A percentile compares a stretch with the other conserved stretches of the same genome.
Conservation (phyloP, 179 eudicot species). For the Monotropa hypopitys region DNA sequence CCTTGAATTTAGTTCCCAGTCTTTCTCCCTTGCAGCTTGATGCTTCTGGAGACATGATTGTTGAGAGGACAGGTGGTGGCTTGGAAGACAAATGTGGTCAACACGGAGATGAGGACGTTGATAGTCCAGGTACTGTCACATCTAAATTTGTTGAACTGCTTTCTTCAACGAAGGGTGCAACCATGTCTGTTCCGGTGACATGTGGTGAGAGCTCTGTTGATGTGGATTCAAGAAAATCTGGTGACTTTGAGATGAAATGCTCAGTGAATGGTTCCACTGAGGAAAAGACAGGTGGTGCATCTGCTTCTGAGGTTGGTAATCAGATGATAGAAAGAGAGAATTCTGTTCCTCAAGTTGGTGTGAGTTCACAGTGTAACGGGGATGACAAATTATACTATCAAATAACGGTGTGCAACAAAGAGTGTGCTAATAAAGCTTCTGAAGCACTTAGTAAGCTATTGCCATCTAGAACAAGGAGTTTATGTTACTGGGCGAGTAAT, state of each 20-base stretch:
- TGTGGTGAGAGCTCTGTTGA: constrained; percentile 12
- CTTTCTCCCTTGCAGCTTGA: constrained; percentile 35
- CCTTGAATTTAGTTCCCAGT: constrained; percentile 14
- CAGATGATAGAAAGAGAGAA: background rate
- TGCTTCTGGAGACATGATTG: constrained; percentile 23
- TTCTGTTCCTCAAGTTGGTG: constrained; percentile 6
- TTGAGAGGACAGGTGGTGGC: constrained; percentile 19
- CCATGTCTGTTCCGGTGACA: constrained; percentile 8
- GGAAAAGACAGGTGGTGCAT: constrained; percentile 8
- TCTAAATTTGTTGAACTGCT: constrained; percentile 38
- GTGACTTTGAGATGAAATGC: constrained; percentile 13
- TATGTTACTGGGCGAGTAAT: constrained; percentile 22
- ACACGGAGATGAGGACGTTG: constrained; percentile 31
- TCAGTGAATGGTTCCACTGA: constrained; percentile 10
- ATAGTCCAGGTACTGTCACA: constrained; percentile 65
- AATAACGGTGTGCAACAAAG: constrained; percentile 49
- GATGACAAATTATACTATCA: constrained; percentile 22
- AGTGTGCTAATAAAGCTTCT: constrained; percentile 38
- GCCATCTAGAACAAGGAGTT: constrained; percentile 22
- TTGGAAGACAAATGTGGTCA: constrained; percentile 18
- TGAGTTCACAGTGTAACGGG: constrained; percentile 10
- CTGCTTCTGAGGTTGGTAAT: background rate
- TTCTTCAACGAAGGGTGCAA: constrained; percentile 17
- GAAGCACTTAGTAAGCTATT: constrained; percentile 41
- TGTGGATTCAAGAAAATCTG: constrained; percentile 12